Conservation (phyloP, 257 asterid genomes). For the Petunia axillaris region DNA sequence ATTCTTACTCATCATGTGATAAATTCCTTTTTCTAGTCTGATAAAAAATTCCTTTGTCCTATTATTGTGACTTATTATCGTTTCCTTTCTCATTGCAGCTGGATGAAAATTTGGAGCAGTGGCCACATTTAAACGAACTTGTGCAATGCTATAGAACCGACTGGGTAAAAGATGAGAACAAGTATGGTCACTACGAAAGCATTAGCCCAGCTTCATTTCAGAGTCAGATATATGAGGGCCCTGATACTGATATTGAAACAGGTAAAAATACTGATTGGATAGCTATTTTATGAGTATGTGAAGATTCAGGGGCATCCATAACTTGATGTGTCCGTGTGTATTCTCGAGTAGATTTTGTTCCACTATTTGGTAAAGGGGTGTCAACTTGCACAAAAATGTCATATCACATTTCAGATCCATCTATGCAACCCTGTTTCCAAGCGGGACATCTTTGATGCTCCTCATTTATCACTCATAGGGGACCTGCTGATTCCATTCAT, state of each 20-base stretch:
- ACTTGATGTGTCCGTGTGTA: background rate
- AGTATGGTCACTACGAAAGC: conserved; percentile 95
- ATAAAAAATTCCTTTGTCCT: background rate
- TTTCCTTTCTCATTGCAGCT: conserved; percentile 43
- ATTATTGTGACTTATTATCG: background rate
- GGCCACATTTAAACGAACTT: conserved; percentile 98
- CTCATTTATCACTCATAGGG: background rate
- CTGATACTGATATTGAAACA: conserved; percentile 93
- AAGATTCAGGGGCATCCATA: conserved; percentile 11
- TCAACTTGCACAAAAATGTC: background rate
- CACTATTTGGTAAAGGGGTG: background rate
- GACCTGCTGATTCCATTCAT: background rate
- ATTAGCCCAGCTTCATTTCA: conserved; percentile 66
- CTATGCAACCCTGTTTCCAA: background rate
- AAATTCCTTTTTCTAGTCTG: background rate
- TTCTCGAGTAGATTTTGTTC: background rate
- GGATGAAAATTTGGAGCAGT: conserved; percentile 95
- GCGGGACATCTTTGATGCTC: conserved; percentile 4
- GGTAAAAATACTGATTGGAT: conserved; percentile 44
- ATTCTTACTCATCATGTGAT: background rate
- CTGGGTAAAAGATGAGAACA: conserved; percentile 86
- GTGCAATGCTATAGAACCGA: conserved; percentile 91
- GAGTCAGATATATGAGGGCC: conserved; percentile 90
- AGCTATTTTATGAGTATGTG: background rate
- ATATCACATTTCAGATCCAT: conserved; percentile 1